Evolutionary conservation across 768 basidiomycete genomes (phyloP), one percentile per base, ranked within the genome.

Genomic region (Dacryopinax primogenitus): DNA sequence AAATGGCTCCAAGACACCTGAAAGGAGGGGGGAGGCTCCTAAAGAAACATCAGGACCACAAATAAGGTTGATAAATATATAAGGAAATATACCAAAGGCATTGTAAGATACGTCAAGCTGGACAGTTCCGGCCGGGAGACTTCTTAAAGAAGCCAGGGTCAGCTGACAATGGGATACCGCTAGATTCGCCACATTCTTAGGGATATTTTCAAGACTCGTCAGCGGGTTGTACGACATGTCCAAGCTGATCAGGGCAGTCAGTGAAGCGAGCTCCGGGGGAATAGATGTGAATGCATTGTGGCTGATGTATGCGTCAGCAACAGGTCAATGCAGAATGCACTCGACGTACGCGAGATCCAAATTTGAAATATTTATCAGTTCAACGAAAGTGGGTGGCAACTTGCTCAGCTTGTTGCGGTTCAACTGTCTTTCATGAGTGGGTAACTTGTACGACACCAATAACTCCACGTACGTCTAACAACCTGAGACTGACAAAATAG

Each of bases 321-420:
- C 13, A 58, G 9, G 37, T 30, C 51, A 58, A 28, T 28, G 51
- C 11, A 44, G 41, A 3, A 6, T 4, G 13, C 26, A 28, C 21
- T 58, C 9, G 3, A 58, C 51, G 11, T 21, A 58, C 51, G 51
- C 51, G 3, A 58, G 51, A 21, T 58, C 51, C 13, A 58, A 30
- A 58, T 58, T 58, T 3, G 21, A 7, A 18, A 58, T 23, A 21
- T 30, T 58, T 18, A 28, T 11, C 26, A 58, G 26, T 30, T 58
- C 26, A 30, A 6, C 3, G 30, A 58, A 28, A 4, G 13, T 58
- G 30, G 51, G 23, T 30, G 51, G 51, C 26, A 58, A 30, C 51
- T 58, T 26, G 51, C 51, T 58, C 51, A 58, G 51, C 32, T 58
- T 58, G 51, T 58, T 58, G 51, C 51, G 51, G 21, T 58, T 58